Evolutionary conservation across 2,329 filamentous ascomycete species (phyloP).

Genomic region (Aspergillus intermedius): DNA sequence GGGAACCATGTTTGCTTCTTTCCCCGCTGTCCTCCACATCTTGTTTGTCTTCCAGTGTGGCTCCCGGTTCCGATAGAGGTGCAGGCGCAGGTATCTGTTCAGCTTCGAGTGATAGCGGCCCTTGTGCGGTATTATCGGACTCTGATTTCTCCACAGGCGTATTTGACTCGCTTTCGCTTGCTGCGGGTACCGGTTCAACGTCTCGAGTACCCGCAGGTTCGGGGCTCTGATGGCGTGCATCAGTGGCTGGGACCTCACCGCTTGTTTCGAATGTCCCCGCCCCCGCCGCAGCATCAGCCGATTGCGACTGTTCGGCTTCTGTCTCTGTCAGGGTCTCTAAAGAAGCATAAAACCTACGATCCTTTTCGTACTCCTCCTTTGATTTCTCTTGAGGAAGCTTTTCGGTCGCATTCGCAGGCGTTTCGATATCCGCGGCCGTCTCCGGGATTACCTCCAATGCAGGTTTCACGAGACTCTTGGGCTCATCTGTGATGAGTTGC

Average conservation of each 20-base stretch:
- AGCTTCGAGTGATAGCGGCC: slow-evolving; percentile 8
- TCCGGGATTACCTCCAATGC: too few species aligned
- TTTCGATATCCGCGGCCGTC: too few species aligned
- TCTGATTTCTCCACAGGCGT: slow-evolving; percentile 12
- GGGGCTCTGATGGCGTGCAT: not conserved
- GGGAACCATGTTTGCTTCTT: slow-evolving; percentile 7
- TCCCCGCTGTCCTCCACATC: slow-evolving; percentile 14
- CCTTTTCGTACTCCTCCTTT: too few species aligned
- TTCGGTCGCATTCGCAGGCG: too few species aligned
- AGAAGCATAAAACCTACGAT: too few species aligned
- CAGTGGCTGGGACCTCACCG: slow-evolving; percentile 8
- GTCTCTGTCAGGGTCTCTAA: too few species aligned
- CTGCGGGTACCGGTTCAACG: slow-evolving; percentile 3
- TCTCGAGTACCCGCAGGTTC: slow-evolving; percentile 1
- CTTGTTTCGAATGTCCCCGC: slow-evolving; percentile 10
- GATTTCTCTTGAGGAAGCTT: too few species aligned
- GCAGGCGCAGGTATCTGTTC: slow-evolving; percentile 9
- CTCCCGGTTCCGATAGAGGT: slow-evolving; percentile 7
- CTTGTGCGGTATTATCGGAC: slow-evolving; percentile 15
- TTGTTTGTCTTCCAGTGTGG: slow-evolving; percentile 10
- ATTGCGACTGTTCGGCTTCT: not conserved
- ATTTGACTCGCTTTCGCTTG: slow-evolving; percentile 4
- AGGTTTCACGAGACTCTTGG: too few species aligned
- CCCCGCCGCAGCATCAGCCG: not conserved
- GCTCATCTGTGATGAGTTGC: not conserved